Conservation (phyloP, 352 stramenopile species). For the Pythium dissimile region DNA sequence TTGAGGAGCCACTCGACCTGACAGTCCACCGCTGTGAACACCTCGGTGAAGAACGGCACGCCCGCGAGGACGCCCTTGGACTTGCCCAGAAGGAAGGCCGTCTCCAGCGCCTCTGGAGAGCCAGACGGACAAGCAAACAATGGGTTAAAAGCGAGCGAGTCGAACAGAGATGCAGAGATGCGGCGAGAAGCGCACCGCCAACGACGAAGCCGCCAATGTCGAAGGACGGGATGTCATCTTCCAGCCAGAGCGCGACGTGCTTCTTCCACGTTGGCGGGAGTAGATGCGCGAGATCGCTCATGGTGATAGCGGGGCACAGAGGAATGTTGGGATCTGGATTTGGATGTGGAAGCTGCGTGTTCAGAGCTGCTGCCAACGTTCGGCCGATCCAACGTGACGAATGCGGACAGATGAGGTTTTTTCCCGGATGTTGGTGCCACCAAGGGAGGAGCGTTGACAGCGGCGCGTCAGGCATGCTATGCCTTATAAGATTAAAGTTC, state of each 20-base stretch:
- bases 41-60: slow-evolving; percentile 94
- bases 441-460: not conserved
- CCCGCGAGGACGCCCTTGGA: slow-evolving; percentile 93
- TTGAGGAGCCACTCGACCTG: slow-evolving; percentile 88
- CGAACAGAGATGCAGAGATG: slow-evolving; percentile 4
- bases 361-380: not conserved
- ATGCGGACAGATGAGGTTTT: not conserved
- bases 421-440: not conserved
- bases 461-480: slow-evolving; percentile 3
- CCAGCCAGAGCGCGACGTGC: slow-evolving; percentile 91
- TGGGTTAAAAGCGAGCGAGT: not conserved
- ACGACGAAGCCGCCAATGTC: slow-evolving; percentile 99
- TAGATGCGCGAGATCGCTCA: slow-evolving; percentile 55
- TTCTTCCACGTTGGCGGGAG: slow-evolving; percentile 82
- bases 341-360: no score
- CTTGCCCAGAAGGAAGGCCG: slow-evolving; percentile 90
- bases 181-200: slow-evolving; percentile 44
- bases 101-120: slow-evolving; percentile 61
- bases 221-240: slow-evolving; percentile 96
- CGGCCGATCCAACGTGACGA: not conserved
- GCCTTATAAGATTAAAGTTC: slow-evolving; percentile 1
- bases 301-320: slow-evolving; percentile 10
- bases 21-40: slow-evolving; percentile 92
- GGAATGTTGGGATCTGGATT: no score
- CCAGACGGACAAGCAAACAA: slow-evolving; percentile 4